Evolutionary conservation across 1,139 yeast species (phyloP).

Genomic region (Scheffersomyces lignicola): DNA sequence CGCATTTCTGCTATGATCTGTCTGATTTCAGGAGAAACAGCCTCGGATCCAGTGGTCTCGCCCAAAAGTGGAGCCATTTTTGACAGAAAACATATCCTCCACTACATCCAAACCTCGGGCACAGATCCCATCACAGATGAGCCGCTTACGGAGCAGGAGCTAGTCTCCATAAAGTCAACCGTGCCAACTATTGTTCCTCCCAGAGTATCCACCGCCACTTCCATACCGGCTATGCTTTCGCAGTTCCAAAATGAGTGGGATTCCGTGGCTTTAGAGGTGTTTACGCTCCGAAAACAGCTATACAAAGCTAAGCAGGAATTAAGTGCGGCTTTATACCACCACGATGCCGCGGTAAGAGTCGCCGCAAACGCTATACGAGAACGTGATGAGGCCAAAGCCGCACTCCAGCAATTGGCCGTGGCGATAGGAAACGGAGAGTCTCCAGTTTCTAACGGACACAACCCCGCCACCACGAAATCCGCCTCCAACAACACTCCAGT

Average conservation of each 20-base stretch:
- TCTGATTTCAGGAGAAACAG: constrained; percentile 63
- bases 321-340: constrained; percentile 74
- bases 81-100: constrained; percentile 60
- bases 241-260: constrained; percentile 91
- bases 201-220: constrained; percentile 52
- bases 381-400: constrained; percentile 67
- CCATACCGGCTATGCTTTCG: constrained; percentile 76
- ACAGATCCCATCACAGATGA: constrained; percentile 77
- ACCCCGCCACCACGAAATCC: not conserved
- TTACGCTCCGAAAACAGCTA: constrained; percentile 72
- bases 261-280: constrained; percentile 77
- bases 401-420: constrained; percentile 49
- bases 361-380: constrained; percentile 74
- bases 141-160: constrained; percentile 57
- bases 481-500: constrained; percentile 16
- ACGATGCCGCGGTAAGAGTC: constrained; percentile 89
- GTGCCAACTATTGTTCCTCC: constrained; percentile 37
- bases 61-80: constrained; percentile 71
- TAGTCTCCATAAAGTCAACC: constrained; percentile 45
- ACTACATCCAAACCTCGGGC: constrained; percentile 64
- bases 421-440: constrained; percentile 2
- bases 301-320: constrained; percentile 67
- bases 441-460: constrained; percentile 5
- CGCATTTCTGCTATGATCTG: constrained; percentile 15
- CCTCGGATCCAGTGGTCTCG: constrained; percentile 72